Evolutionary conservation across 306 rosid species (phyloP), one percentile per base, ranked within the genome.

Genomic region (Bauhinia variegata): DNA sequence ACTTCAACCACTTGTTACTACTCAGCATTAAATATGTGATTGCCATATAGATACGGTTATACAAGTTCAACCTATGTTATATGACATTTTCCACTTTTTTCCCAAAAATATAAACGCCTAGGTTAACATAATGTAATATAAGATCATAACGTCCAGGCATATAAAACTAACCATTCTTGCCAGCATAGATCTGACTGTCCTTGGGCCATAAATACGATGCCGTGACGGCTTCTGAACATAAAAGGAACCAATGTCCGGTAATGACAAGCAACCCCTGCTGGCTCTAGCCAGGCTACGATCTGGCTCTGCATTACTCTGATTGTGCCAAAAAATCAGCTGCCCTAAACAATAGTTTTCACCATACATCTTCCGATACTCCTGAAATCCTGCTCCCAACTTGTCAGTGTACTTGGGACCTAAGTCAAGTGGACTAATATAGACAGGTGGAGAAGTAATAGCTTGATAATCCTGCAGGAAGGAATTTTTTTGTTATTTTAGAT

Each of bases 371-470:
- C 87, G 63, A 67, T 88, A 95, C 85, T 95, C 96, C 75, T 80
- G 96, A 73, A 86, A 70, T 70, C 84, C 95, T 57, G 85, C 68
- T 79, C 97, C 99, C 79, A 82, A 48, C 79, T 87, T 90, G 68
- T 86, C 88, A 50, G 84, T 42, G 66, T 56, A 90, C 84, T 95
- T 95, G 70, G 99, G 99, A 48, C 99, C 99, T 82, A 95, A 80
- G 86, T 95, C 99, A 68, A 90, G 97, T 46, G 99, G 95, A 85
- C 99, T 95, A 70, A 95, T 95, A 86, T 83, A 85, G 59, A 95
- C 99, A 68, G 99, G 97, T 5, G 96, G 97, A 68, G 99, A 95
- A 54, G 97, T 95, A 77, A 87, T 74, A 47, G 87, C 54, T 72
- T 85, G 67, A 76, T 95, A 95, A 74, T 82, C 91, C 99, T 95